A percentile compares a stretch with the other conserved stretches of the same genome.
These are phyloP conservation scores for Cardamine occulta DNA, from an alignment of 345 rosid genomes.

Conservation along the genomic window DNA sequence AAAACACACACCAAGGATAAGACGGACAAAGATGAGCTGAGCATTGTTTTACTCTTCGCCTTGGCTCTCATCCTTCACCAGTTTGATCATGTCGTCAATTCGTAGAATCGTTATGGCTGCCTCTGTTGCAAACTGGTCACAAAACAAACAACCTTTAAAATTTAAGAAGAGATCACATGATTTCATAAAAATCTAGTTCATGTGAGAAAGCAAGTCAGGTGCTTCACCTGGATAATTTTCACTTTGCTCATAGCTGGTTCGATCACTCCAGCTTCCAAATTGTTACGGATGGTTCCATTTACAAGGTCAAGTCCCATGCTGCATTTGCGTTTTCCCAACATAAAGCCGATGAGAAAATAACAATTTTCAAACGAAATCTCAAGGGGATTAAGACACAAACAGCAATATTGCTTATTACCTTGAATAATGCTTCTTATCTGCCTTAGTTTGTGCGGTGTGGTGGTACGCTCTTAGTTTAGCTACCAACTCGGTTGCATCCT, in stretches of 20 bases:
- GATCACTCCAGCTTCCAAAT: constrained; percentile 96
- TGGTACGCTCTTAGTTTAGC: constrained; percentile 95
- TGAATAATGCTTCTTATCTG: constrained; percentile 87
- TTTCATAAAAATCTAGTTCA: neutral
- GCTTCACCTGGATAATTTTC: constrained; percentile 89
- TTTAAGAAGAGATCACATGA: neutral
- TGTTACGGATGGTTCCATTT: constrained; percentile 84
- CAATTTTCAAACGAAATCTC: constrained; percentile 2
- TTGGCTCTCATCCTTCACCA: constrained; percentile 89
- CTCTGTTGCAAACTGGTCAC: constrained; percentile 82
- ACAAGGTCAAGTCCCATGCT: constrained; percentile 95
- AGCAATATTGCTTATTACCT: constrained; percentile 51
- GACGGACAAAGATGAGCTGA: constrained; percentile 17
- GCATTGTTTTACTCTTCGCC: constrained; percentile 44
- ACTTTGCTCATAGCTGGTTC: constrained; percentile 99
- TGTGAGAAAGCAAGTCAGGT: neutral
- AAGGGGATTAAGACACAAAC: neutral
- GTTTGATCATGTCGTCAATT: constrained; percentile 97
- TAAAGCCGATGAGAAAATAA: constrained; percentile 6
- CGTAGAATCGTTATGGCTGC: constrained; percentile 98
- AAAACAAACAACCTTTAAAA: constrained; percentile 18
- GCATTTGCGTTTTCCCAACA: constrained; percentile 38
- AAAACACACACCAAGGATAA: constrained; percentile 24
- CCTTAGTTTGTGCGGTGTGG: constrained; percentile 92
- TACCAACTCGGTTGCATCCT: constrained; percentile 95